phyloP scores from a whole-genome alignment of 2,329 filamentous ascomycete genomes.

The Fusarium goolgardi region DNA sequence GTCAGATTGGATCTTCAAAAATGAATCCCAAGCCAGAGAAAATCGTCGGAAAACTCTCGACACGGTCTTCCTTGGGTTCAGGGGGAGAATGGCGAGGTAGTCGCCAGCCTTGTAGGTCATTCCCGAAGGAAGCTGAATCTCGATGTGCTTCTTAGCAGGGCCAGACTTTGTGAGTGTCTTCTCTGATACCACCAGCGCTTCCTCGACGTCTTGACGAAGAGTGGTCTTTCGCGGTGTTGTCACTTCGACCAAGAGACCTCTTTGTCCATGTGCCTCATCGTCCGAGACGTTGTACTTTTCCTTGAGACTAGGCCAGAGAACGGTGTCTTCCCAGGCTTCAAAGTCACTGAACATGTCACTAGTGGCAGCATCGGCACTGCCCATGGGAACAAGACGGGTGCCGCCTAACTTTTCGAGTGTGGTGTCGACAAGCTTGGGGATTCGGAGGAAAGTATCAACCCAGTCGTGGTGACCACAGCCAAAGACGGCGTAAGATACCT shows the following conservation, averaged over 20 bases:
- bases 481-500: conserved; percentile 74
- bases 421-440: conserved; percentile 72
- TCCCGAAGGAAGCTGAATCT: conserved; percentile 73
- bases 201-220: conserved; percentile 44
- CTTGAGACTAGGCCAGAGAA: conserved; percentile 62
- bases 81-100: conserved; percentile 78
- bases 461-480: conserved; percentile 72
- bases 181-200: conserved; percentile 40
- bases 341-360: conserved; percentile 76
- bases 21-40: conserved; percentile 74
- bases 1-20: conserved; percentile 68
- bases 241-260: conserved; percentile 38
- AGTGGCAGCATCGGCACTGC: conserved; percentile 68
- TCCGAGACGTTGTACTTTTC: conserved; percentile 52
- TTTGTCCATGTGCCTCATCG: conserved; percentile 13
- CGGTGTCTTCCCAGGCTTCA: conserved; percentile 73
- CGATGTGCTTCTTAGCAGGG: conserved; percentile 69
- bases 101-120: conserved; percentile 78
- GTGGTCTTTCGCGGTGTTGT: conserved; percentile 42
- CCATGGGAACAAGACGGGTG: conserved; percentile 57
- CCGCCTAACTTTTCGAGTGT: conserved; percentile 56
- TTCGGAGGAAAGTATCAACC: conserved; percentile 72
- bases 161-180: conserved; percentile 41
- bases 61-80: conserved; percentile 73
- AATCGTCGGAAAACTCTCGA: conserved; percentile 74